These are phyloP conservation scores for Erythrophleum ivorense DNA, from an alignment of 331 rosid species.

Conservation along the genomic window DNA sequence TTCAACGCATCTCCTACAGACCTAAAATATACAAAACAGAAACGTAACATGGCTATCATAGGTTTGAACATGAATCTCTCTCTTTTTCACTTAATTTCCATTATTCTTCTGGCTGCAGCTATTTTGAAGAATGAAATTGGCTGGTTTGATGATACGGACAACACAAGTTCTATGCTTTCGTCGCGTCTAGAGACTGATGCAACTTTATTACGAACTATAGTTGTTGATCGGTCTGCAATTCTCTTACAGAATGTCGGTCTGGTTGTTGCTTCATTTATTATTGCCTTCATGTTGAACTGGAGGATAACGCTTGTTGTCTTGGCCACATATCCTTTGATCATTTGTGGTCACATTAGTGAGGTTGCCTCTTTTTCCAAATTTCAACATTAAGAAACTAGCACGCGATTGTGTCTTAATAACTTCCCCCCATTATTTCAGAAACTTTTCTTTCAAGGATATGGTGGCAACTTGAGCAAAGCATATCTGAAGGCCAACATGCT, in stretches of 20 bases:
- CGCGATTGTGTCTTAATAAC: neutral
- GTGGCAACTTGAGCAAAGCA: constrained; percentile 88
- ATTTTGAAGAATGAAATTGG: constrained; percentile 75
- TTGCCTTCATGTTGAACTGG: constrained; percentile 82
- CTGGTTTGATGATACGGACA: constrained; percentile 65
- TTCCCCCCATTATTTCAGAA: constrained; percentile 52
- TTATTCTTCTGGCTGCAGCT: constrained; percentile 47
- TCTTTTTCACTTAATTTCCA: neutral
- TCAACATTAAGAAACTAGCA: neutral
- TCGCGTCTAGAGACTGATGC: constrained; percentile 84
- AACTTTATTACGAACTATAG: constrained; percentile 65
- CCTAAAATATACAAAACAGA: no score
- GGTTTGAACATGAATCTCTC: neutral
- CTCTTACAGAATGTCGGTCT: constrained; percentile 75
- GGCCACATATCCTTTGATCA: constrained; percentile 82
- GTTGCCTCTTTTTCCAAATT: constrained; percentile 41
- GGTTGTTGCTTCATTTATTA: constrained; percentile 67
- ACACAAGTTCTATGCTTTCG: constrained; percentile 78
- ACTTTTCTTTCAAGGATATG: constrained; percentile 80
- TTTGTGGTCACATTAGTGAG: constrained; percentile 90
- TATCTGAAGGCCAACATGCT: constrained; percentile 80
- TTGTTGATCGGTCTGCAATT: constrained; percentile 76
- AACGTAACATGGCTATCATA: neutral
- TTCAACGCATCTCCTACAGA: no score
- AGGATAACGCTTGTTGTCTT: constrained; percentile 74